Evolutionary conservation across 148 eudicot genomes (phyloP).

Genomic region (Rhododendron ovatum): DNA sequence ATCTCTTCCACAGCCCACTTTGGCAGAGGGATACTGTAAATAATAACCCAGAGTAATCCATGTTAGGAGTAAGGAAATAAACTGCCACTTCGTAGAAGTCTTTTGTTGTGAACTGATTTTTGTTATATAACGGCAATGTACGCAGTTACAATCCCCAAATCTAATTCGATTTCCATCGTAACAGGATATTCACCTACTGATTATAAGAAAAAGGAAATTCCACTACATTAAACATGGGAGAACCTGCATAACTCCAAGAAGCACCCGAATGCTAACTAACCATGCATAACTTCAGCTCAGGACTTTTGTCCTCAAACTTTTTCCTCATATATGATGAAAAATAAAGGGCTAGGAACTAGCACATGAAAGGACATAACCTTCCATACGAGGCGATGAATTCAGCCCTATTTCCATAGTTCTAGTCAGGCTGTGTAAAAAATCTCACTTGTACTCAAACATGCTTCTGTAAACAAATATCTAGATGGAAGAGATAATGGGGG

Average conservation of each 20-base stretch:
- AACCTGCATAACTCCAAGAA: neutral
- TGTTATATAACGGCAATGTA: neutral
- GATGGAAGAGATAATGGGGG: neutral
- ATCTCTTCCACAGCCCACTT: constrained; percentile 82
- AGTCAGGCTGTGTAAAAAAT: neutral
- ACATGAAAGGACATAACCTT: neutral
- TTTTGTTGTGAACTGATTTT: neutral
- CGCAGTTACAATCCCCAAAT: neutral
- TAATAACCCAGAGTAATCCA: neutral
- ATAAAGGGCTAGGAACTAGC: neutral
- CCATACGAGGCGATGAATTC: neutral
- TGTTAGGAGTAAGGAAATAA: neutral
- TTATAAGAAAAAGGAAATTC: neutral
- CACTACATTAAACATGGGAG: neutral
- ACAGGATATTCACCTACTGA: neutral
- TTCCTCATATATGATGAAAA: neutral
- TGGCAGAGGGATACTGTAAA: constrained; percentile 71
- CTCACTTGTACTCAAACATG: neutral
- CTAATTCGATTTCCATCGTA: neutral
- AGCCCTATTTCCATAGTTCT: neutral
- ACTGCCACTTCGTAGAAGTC: neutral
- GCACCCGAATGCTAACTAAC: neutral
- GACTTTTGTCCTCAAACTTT: neutral
- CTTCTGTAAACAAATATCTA: neutral
- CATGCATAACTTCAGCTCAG: neutral